Evolutionary conservation across 2,329 filamentous ascomycete species (phyloP).

Genomic region (Alternaria atra): DNA sequence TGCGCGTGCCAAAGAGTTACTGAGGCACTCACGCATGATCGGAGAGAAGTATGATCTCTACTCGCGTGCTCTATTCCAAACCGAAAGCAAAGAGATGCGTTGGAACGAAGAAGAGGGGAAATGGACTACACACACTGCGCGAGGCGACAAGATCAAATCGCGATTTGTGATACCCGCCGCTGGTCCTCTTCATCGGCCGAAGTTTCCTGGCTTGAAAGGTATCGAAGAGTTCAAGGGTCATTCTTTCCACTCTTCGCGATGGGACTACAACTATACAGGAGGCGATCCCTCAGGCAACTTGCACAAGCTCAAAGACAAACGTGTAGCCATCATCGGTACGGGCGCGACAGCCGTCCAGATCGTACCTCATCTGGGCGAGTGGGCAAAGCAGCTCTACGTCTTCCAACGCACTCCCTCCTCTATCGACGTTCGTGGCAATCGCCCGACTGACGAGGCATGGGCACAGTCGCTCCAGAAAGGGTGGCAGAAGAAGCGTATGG

Average conservation of each 20-base stretch:
- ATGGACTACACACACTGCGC: constrained; percentile 37
- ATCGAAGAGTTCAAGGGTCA: constrained; percentile 33
- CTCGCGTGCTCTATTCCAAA: constrained; percentile 54
- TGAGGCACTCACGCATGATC: constrained; percentile 57
- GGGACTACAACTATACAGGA: constrained; percentile 40
- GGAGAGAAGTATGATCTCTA: constrained; percentile 57
- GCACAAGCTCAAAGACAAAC: constrained; percentile 47
- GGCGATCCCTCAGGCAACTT: constrained; percentile 36
- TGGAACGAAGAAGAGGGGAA: constrained; percentile 58
- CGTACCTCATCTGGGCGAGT: constrained; percentile 54
- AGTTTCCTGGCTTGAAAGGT: constrained; percentile 38
- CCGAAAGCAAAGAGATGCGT: constrained; percentile 52
- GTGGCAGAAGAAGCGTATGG: constrained; percentile 60
- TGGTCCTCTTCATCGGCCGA: constrained; percentile 56
- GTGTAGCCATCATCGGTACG: constrained; percentile 48
- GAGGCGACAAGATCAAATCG: constrained; percentile 42
- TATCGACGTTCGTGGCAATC: constrained; percentile 50
- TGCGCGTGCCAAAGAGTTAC: constrained; percentile 57
- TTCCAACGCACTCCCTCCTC: constrained; percentile 65
- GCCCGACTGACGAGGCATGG: constrained; percentile 26
- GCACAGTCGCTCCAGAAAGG: constrained; percentile 16
- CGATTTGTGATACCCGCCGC: constrained; percentile 54
- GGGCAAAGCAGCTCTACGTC: constrained; percentile 62
- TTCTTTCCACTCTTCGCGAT: constrained; percentile 44
- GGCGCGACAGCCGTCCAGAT: constrained; percentile 47